Base-by-base conservation (phyloP, 2,329 filamentous ascomycete genomes). In the Aspergillus quadrilineatus region DNA sequence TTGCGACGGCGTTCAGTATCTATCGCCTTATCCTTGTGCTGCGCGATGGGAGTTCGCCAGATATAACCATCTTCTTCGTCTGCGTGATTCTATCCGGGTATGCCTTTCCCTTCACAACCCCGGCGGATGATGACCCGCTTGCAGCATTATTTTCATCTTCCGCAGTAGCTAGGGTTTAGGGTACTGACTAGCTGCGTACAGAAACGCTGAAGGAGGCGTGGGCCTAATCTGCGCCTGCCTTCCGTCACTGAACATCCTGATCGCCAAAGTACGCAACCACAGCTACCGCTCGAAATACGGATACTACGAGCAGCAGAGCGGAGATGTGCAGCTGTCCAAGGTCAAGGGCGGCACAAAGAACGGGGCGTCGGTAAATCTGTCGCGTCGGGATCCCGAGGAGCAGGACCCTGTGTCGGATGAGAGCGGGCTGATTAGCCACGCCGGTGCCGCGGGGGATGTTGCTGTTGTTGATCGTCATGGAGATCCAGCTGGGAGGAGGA, bases 81-180 rank as follows among this genome's bases (percentile, higher is more conserved):
- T 66, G 68, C 17, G 67, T 75, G 7, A 71, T 75, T 48, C 59
- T 76, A 2, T 73, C 70, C 4, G 74, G 73, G 73, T 75, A 70
- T 56, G 71, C 61, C 22, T 22, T 22, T 22, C 22, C 22, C 22
- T 22, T 22, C 22, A 3, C 22, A 22, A 22, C 3, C 22, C 22
- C 22, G 22, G 22, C 22, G 22, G 22, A 3, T 3, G 22, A 22
- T 22, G 22, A 4, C 22, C 22, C 22, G 22, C 22, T 22, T 22
- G 22, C 22, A 22, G 22, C 22, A 22, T 22, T 22, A 22, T 22
- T 22, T 22, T 4, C 22, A 22, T 22, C 22, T 4, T 22, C 22
- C 22, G 2, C 22, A 22, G 22, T 22, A 22, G 22, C 2, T 22
- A 22, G 22, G 22, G 22, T 4, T 17, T 22, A 22, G 22, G 22